Evolutionary conservation across 169 alveolate species (phyloP).

Genomic region (Cystoisospora suis): DNA sequence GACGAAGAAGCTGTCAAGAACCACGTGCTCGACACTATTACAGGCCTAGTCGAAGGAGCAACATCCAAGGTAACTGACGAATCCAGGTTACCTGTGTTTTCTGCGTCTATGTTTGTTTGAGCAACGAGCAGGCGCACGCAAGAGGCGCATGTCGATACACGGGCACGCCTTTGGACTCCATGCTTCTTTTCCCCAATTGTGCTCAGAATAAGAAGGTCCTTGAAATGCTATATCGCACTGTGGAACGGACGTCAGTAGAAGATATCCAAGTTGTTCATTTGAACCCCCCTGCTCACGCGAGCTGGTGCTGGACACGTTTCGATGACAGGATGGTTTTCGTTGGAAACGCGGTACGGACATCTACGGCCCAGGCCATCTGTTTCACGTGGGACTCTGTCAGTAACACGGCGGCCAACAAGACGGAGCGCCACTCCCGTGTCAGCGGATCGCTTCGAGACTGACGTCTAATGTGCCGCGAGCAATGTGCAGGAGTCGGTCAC

Average conservation of each 20-base stretch:
- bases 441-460: background rate
- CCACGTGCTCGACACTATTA: no score
- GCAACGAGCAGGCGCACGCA: background rate
- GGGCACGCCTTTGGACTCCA: no score
- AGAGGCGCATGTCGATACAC: no score
- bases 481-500: background rate
- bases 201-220: background rate
- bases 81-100: no score
- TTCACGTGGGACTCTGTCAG: no score
- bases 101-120: background rate
- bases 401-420: no score
- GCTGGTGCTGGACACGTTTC: constrained; percentile 11
- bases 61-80: no score
- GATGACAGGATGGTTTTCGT: constrained; percentile 6
- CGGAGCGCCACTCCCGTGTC: no score
- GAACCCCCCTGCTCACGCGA: background rate
- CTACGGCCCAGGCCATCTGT: no score
- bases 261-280: background rate
- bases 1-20: no score
- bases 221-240: background rate
- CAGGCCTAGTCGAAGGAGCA: no score
- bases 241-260: constrained; percentile 6
- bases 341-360: constrained; percentile 9
- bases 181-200: background rate
- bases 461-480: background rate